These are phyloP conservation scores for Ascochyta pisi DNA, from an alignment of 2,329 filamentous ascomycete genomes.

Conservation along the genomic window DNA sequence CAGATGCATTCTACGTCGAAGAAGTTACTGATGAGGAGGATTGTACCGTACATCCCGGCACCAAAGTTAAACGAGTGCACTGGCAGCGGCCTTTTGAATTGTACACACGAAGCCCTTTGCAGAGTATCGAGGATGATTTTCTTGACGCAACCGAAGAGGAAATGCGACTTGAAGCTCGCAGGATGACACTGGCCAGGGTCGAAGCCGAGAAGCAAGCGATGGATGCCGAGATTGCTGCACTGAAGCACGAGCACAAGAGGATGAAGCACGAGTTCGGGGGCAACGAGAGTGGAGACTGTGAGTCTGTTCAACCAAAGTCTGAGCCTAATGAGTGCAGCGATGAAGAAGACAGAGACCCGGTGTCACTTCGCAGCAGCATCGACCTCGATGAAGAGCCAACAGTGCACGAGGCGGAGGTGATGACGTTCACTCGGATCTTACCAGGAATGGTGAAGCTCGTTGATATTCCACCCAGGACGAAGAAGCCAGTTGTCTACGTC, in stretches of 20 bases:
- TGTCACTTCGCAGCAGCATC: constrained; percentile 26
- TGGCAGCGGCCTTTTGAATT: constrained; percentile 5
- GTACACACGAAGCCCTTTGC: constrained; percentile 27
- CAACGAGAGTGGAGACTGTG: neutral
- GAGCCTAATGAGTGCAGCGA: neutral
- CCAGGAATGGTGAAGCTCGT: constrained; percentile 32
- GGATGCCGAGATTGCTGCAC: constrained; percentile 13
- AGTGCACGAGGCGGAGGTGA: constrained; percentile 19
- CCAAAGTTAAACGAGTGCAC: constrained; percentile 2
- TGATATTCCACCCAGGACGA: constrained; percentile 26
- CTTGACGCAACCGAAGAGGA: constrained; percentile 27
- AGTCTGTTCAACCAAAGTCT: neutral
- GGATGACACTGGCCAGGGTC: neutral
- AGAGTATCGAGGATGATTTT: constrained; percentile 29
- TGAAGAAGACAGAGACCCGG: constrained; percentile 16
- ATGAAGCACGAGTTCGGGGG: constrained; percentile 15
- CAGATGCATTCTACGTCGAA: constrained; percentile 8
- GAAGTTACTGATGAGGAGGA: neutral
- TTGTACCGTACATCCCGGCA: constrained; percentile 4
- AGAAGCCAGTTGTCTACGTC: neutral
- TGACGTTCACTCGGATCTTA: constrained; percentile 19
- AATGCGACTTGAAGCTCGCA: constrained; percentile 12
- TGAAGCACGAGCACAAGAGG: constrained; percentile 21
- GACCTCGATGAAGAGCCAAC: constrained; percentile 31
- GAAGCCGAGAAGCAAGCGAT: constrained; percentile 18